These are phyloP conservation scores for Xylaria sp. DNA, from an alignment of 2,329 filamentous ascomycete species.

Conservation along the genomic window DNA sequence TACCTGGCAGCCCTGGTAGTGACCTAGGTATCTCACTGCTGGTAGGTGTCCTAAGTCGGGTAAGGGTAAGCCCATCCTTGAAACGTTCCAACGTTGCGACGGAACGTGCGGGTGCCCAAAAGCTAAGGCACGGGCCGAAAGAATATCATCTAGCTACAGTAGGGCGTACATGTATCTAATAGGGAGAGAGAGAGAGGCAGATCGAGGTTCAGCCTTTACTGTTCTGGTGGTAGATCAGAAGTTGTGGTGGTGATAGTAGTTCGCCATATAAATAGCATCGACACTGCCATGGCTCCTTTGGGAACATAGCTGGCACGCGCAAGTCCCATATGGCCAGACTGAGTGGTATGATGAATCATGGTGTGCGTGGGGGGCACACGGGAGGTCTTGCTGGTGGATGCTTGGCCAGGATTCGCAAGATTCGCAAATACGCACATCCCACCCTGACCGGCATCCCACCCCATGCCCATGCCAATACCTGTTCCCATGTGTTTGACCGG, in stretches of 20 bases:
- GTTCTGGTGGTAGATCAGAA: constrained; percentile 16
- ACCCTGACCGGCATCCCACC: constrained; percentile 27
- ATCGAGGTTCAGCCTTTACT: constrained; percentile 21
- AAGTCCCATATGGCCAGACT: constrained; percentile 25
- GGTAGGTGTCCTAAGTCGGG: background rate
- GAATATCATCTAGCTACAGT: constrained; percentile 22
- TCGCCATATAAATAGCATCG: constrained; percentile 25
- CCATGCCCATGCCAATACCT: constrained; percentile 27
- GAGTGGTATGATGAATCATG: constrained; percentile 35
- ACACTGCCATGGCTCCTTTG: constrained; percentile 30
- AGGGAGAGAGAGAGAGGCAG: background rate
- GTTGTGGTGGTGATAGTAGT: constrained; percentile 15
- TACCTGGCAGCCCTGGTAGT: background rate
- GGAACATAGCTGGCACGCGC: constrained; percentile 30
- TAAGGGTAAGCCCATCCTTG: constrained; percentile 19
- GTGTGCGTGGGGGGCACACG: constrained; percentile 31
- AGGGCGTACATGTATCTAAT: constrained; percentile 3
- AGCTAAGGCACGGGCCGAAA: constrained; percentile 33
- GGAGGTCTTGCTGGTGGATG: constrained; percentile 29
- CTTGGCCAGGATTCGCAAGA: constrained; percentile 28
- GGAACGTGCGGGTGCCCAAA: constrained; percentile 27
- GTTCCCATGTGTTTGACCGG: constrained; percentile 24
- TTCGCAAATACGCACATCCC: constrained; percentile 28
- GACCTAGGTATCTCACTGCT: background rate
- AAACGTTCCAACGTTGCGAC: constrained; percentile 20